phyloP scores from a whole-genome alignment of 495 filamentous ascomycete species.

The Thozetella sp. region DNA sequence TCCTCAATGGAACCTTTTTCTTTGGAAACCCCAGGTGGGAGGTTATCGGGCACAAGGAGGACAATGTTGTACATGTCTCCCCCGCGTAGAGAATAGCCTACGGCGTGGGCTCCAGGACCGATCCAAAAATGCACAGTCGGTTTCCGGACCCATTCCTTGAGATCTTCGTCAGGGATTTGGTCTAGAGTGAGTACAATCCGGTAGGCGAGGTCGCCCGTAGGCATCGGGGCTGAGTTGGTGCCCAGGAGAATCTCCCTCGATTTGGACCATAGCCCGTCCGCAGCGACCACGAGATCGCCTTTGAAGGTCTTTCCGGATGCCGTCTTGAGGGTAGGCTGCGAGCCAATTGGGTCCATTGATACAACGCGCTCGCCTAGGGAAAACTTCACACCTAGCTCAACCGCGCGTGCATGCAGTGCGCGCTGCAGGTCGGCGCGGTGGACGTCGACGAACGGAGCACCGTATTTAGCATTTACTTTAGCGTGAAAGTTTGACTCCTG shows the following conservation, averaged over 20 bases:
- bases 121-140: slow-evolving; percentile 67
- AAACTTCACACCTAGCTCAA: slow-evolving; percentile 38
- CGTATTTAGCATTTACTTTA: slow-evolving; percentile 36
- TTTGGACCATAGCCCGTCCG: slow-evolving; percentile 52
- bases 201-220: slow-evolving; percentile 60
- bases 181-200: slow-evolving; percentile 52
- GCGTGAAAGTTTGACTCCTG: slow-evolving; percentile 40
- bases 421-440: slow-evolving; percentile 49
- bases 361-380: slow-evolving; percentile 28
- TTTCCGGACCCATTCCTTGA: slow-evolving; percentile 43
- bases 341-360: slow-evolving; percentile 28
- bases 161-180: slow-evolving; percentile 42
- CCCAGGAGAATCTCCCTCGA: slow-evolving; percentile 43
- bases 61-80: slow-evolving; percentile 58
- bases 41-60: slow-evolving; percentile 44
- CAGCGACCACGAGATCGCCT: slow-evolving; percentile 50
- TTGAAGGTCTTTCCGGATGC: slow-evolving; percentile 20
- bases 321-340: slow-evolving; percentile 29
- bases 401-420: slow-evolving; percentile 32
- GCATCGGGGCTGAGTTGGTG: slow-evolving; percentile 33
- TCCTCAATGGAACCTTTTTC: slow-evolving; percentile 40
- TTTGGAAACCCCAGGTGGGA: slow-evolving; percentile 36
- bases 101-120: slow-evolving; percentile 56
- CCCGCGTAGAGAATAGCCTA: slow-evolving; percentile 53
- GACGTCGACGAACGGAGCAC: slow-evolving; percentile 46